A percentile compares a stretch with the other conserved stretches of the same genome.
Conservation (phyloP, 805 yeast species). For the Myxozyma lipomycoides region DNA sequence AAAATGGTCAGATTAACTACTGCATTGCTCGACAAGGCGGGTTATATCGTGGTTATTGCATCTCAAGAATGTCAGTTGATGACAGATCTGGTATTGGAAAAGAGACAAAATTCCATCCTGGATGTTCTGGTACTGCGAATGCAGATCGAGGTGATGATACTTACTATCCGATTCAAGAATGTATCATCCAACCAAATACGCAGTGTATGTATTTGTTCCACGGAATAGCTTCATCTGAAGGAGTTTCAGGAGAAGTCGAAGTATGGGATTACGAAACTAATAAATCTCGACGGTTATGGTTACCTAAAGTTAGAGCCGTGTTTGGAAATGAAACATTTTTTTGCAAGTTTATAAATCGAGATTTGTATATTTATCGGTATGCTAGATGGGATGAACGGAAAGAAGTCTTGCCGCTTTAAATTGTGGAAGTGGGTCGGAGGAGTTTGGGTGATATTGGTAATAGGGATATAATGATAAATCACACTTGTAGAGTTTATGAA, state of each 20-base stretch:
- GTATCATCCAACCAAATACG: conserved; percentile 10
- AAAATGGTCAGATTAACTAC: conserved; percentile 22
- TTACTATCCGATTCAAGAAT: conserved; percentile 23
- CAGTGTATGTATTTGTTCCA: conserved; percentile 24
- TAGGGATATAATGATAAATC: no score
- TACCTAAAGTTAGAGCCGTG: conserved; percentile 19
- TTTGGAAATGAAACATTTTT: conserved; percentile 25
- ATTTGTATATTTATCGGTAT: conserved; percentile 20
- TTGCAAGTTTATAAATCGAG: conserved; percentile 16
- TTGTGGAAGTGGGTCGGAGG: background rate
- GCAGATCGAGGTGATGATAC: background rate
- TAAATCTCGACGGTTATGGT: conserved; percentile 8
- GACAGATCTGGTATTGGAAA: conserved; percentile 23
- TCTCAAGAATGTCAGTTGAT: conserved; percentile 19
- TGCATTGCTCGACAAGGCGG: conserved; percentile 25
- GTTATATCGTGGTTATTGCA: conserved; percentile 19
- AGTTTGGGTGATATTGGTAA: background rate
- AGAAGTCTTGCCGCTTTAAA: background rate
- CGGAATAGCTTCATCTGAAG: conserved; percentile 13
- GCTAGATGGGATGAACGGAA: conserved; percentile 15
- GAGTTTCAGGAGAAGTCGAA: conserved; percentile 24
- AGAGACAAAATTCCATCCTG: conserved; percentile 19
- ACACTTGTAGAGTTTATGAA: no score
- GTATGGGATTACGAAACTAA: conserved; percentile 18
- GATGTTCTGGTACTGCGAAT: background rate